Base-by-base conservation (phyloP, 1,139 yeast genomes). In the Geotrichum histeridarum region DNA sequence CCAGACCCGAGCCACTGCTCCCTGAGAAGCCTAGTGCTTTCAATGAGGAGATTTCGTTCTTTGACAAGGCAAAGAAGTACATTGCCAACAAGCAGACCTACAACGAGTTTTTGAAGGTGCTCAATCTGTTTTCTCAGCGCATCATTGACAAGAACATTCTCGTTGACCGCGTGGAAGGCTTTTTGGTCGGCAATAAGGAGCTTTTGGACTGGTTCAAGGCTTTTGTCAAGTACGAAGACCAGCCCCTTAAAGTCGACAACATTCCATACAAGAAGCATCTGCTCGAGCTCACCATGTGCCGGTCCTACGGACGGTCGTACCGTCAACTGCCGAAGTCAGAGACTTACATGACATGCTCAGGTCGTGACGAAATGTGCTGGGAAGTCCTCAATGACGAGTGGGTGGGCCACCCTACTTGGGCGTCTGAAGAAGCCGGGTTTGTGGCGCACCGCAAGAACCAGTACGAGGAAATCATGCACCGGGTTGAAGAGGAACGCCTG, bases 371-470 rank as follows among this genome's bases (percentile, higher is more conserved):
- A 66, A 88, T 94, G 94, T 94, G 99, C 69, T 91, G 98, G 98
- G 98, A 93, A 68, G 96, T 93, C 30, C 78, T 94, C 63, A 93
- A 93, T 70, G 99, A 93, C 69, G 98, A 93, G 71, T 94, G 98
- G 98, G 98, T 93, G 30, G 97, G 97, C 2, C 98, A 91, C 70
- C 99, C 99, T 39, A 95, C 96, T 6, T 94, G 99, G 99, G 99
- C 98, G 1, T 91, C 98, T 1, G 99, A 93, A 70, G 99, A 94
- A 69, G 88, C 96, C 27, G 99, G 99, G 0, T 93, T 91, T 67
- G 91, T 93, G 67, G 96, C 99, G 15, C 99, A 94, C 70, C 83
- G 98, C 63, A 93, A 94, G 71, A 93, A 94, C 67, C 99, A 93
- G 72, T 93, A 91, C 68, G 99, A 93, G 72, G 99, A 93, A 71